Evolutionary conservation across 345 rosid species (phyloP).

Genomic region (Eucalyptus lansdowneana): DNA sequence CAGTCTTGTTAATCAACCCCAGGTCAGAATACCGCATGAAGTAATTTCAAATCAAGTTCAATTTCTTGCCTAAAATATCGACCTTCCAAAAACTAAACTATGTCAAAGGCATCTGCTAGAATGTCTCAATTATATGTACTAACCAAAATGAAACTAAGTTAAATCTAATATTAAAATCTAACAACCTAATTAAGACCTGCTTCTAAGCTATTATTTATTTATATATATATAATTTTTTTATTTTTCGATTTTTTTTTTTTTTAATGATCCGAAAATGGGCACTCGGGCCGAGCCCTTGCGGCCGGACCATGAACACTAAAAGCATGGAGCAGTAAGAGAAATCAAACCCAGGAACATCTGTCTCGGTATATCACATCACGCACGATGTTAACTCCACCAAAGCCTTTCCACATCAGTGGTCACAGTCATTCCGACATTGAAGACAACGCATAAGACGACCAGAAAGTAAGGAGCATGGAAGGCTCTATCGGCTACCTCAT

Average conservation of each 20-base stretch:
- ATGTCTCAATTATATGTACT: not conserved
- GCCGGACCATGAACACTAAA: not conserved
- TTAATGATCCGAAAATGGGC: rapidly evolving
- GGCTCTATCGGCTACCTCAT: not conserved
- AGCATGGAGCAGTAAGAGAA: not conserved
- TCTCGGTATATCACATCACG: not conserved
- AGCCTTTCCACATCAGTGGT: not conserved
- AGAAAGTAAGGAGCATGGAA: not conserved
- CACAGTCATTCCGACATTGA: too few relatives aligned
- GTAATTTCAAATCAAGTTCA: not conserved
- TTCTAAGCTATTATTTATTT: not conserved
- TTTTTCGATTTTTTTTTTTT: too few relatives aligned
- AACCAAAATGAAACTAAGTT: not conserved
- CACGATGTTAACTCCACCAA: not conserved
- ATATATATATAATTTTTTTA: too few relatives aligned
- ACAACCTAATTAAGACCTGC: not conserved
- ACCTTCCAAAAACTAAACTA: not conserved
- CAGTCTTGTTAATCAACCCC: not conserved
- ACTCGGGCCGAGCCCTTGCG: rapidly evolving
- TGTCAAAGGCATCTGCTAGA: not conserved
- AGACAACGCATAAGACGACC: not conserved
- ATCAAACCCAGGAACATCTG: not conserved
- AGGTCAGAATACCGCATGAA: rapidly evolving
- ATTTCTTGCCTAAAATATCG: not conserved
- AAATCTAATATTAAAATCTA: not conserved